Base-by-base conservation (phyloP, 306 rosid genomes). In the Pachyrhizus erosus region DNA sequence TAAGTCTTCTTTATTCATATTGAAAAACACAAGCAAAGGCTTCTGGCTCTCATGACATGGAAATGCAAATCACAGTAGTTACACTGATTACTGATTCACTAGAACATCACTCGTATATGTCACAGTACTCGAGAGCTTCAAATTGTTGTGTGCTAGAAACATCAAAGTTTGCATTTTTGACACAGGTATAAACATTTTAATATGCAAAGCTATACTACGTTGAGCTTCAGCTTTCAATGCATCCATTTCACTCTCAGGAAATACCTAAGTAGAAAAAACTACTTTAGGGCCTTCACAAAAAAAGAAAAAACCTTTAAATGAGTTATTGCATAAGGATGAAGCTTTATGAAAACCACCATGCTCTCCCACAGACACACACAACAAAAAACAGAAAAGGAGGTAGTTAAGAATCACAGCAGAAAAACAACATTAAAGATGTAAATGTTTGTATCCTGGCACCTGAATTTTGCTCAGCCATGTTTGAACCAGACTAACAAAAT, bases 391-490 rank as follows among this genome's bases (percentile, higher is more conserved):
- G 24, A 76, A 76, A 64, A 66, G 29, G 49, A 57, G 18, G 40
- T 46, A 61, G 43, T 45, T 80, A 46, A 43, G 70, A 76, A 48
- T 62, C 49, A 55, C 5, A 58, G 9, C 21, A 72, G 24, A 27
- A 57, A 24, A 54, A 51, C 34, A 54, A 57, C 54, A 48, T 54
- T 45, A 61, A 37, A 29, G 74, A 77, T 66, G 61, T 40, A 73
- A 75, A 78, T 68, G 67, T 43, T 73, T 60, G 71, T 79, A 79
- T 61, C 54, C 9, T 15, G 70, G 82, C 82, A 96, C 99, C 99
- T 91, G 91, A 83, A 92, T 87, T 91, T 92, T 96, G 89, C 74
- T 91, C 82, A 96, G 82, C 98, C 98, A 96, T 73, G 86, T 82
- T 81, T 90, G 99, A 77, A 85, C 98, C 81, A 87, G 84, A 88